Conservation (phyloP, 768 basidiomycete genomes). For the Kockovaella imperatae region DNA sequence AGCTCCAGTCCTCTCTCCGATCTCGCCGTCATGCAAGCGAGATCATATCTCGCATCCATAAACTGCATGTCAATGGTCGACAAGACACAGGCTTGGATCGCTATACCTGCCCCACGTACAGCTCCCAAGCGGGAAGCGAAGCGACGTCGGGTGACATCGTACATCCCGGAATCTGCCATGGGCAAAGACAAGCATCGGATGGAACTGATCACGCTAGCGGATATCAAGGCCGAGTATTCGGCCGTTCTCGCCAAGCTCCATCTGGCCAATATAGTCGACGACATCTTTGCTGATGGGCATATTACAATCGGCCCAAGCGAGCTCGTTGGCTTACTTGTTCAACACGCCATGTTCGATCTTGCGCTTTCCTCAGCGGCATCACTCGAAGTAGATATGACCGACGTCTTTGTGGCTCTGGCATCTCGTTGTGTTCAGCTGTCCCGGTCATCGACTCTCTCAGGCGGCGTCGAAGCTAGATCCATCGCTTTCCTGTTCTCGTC, state of each 20-base stretch:
- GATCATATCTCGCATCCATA: conserved; percentile 66
- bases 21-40: conserved; percentile 64
- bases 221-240: conserved; percentile 52
- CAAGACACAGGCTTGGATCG: conserved; percentile 71
- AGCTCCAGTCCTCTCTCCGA: conserved; percentile 47
- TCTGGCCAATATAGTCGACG: conserved; percentile 41
- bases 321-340: conserved; percentile 68
- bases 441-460: conserved; percentile 27
- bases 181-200: conserved; percentile 56
- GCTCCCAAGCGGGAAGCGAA: conserved; percentile 53
- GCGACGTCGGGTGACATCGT: conserved; percentile 61
- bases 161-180: conserved; percentile 70
- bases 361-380: conserved; percentile 70
- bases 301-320: conserved; percentile 46
- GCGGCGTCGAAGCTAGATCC: conserved; percentile 52
- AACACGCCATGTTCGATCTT: conserved; percentile 66
- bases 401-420: conserved; percentile 70
- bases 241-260: conserved; percentile 70
- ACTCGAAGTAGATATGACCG: conserved; percentile 76
- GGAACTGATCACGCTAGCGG: conserved; percentile 69
- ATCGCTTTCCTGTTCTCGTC: conserved; percentile 63
- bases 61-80: conserved; percentile 81
- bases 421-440: conserved; percentile 70
- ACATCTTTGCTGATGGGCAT: not conserved
- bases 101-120: conserved; percentile 50